These are phyloP conservation scores for Rossbeevera mucosa DNA, from an alignment of 768 basidiomycete genomes.

Conservation along the genomic window DNA sequence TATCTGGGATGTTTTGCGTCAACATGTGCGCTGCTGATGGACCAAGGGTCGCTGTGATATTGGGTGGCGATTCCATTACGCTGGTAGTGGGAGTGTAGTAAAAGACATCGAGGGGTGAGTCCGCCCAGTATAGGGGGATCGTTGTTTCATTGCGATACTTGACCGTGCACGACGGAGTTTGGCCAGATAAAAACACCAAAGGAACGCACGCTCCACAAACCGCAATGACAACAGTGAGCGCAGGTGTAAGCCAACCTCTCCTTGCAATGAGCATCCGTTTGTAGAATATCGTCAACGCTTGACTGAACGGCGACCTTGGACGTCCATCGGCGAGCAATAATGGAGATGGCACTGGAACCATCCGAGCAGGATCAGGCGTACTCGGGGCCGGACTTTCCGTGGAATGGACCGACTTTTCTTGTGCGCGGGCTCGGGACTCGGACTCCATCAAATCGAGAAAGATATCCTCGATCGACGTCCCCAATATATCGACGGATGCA, in stretches of 20 bases:
- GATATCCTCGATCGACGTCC: conserved; percentile 77
- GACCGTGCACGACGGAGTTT: conserved; percentile 47
- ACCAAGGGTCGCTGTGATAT: conserved; percentile 45
- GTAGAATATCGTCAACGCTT: conserved; percentile 69
- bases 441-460: conserved; percentile 68
- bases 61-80: conserved; percentile 52
- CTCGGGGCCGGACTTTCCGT: background rate
- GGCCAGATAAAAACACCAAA: conserved; percentile 54
- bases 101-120: conserved; percentile 36
- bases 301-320: conserved; percentile 50
- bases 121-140: conserved; percentile 54
- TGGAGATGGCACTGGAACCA: conserved; percentile 1
- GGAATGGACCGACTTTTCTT: conserved; percentile 19
- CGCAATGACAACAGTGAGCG: conserved; percentile 49
- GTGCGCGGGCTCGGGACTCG: conserved; percentile 6
- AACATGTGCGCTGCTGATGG: conserved; percentile 32
- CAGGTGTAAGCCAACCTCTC: conserved; percentile 64
- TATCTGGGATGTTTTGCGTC: conserved; percentile 45
- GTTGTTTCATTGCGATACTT: conserved; percentile 34
- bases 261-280: conserved; percentile 63
- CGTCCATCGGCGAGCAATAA: conserved; percentile 44
- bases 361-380: conserved; percentile 1
- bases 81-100: conserved; percentile 31
- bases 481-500: conserved; percentile 59
- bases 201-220: conserved; percentile 66